A percentile compares a stretch with the other conserved stretches of the same genome.
Evolutionary conservation across 257 asterid species (phyloP).

Genomic region (Cinchona pubescens): DNA sequence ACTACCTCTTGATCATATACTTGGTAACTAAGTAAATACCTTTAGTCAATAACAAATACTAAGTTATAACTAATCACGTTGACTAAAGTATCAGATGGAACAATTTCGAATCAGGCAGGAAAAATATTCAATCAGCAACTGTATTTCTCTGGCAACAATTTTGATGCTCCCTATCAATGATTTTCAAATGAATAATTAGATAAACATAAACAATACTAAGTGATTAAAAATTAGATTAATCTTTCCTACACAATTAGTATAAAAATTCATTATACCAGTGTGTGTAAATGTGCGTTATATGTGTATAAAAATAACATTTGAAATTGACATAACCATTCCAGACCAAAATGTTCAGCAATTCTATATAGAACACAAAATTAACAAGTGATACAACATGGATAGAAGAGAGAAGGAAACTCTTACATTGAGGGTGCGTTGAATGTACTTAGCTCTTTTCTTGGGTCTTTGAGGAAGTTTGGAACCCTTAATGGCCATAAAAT

Average conservation of each 20-base stretch:
- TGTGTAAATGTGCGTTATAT: no score
- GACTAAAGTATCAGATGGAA: neutral
- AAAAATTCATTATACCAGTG: no score
- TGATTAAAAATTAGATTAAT: neutral
- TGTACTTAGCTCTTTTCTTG: constrained; percentile 77
- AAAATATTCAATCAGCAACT: neutral
- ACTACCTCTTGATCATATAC: neutral
- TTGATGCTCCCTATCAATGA: neutral
- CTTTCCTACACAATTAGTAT: no score
- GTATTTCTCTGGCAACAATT: neutral
- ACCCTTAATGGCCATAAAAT: constrained; percentile 82
- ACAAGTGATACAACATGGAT: neutral
- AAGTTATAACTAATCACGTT: neutral
- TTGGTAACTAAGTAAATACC: neutral
- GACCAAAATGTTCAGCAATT: no score
- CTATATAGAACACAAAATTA: neutral
- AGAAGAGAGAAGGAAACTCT: constrained; percentile 33
- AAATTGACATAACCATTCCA: no score
- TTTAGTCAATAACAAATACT: neutral
- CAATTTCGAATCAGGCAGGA: neutral
- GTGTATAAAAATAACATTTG: no score
- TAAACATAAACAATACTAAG: no score
- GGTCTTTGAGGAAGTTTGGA: constrained; percentile 96
- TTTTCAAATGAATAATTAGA: neutral
- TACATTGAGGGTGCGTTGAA: constrained; percentile 88